Base-by-base conservation (phyloP, 768 basidiomycete genomes). In the Thelephora ganbajun region DNA sequence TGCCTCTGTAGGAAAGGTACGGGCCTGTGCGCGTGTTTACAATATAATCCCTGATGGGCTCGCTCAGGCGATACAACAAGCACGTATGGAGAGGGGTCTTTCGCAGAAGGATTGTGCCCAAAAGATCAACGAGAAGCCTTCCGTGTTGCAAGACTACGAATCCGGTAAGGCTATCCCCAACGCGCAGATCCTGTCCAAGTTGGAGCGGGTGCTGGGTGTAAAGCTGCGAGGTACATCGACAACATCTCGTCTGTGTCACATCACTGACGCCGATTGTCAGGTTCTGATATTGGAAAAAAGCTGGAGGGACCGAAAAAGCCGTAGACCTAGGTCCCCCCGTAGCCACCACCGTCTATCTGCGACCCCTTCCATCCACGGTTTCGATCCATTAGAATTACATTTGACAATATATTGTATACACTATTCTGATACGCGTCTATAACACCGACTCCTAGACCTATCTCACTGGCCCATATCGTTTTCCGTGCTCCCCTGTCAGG, bases 101-200 rank as follows among this genome's bases (percentile, higher is more conserved):
- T 82, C 90, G 9, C 93, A 97, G 65, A 94, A 93, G 66, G 91
- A 94, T 44, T 68, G 94, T 35, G 93, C 92, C 11, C 80, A 83
- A 60, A 89, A 88, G 70, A 78, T 92, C 58, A 97, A 96, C 62
- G 90, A 92, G 68, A 93, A 92, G 64, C 87, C 84, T 26, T 83
- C 83, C 43, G 70, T 91, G 45, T 67, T 90, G 33, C 84, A 89
- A 62, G 91, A 92, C 56, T 90, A 94, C 61, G 92, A 96, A 64
- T 73, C 83, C 3, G 81, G 88, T 48, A 83, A 77, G 64, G 92
- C 91, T 30, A 76, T 89, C 35, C 92, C 92, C 26, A 91, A 83
- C 58, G 66, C 84, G 36, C 84, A 90, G 59, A 79, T 96, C 56
- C 77, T 97, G 30, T 70, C 73, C 48, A 94, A 96, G 73, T 78